phyloP scores from a whole-genome alignment of 164 flowering plant genomes.

The Magnolia officinalis region DNA sequence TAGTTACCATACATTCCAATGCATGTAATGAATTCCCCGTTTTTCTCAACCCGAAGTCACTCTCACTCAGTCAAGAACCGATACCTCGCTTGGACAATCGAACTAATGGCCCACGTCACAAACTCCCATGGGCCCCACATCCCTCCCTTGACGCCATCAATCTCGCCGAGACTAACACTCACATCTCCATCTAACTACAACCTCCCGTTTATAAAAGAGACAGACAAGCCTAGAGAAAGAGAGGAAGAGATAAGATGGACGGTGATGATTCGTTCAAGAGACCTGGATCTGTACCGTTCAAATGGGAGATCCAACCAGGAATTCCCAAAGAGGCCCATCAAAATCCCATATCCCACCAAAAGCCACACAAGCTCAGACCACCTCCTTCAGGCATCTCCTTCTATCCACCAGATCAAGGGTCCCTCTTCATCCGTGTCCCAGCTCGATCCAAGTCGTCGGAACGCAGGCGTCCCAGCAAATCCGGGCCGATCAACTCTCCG shows the following conservation, averaged over 20 bases:
- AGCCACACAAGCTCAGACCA: neutral
- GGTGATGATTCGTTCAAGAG: slow-evolving; percentile 11
- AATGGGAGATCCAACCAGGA: slow-evolving; percentile 16
- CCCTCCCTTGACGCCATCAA: neutral
- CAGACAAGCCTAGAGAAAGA: neutral
- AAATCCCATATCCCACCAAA: neutral
- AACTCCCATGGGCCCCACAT: neutral
- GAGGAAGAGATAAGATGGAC: neutral
- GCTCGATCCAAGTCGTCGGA: neutral
- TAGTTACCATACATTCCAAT: too few species aligned
- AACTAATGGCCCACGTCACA: neutral
- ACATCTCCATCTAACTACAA: neutral
- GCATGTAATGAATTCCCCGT: too few species aligned
- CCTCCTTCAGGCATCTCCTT: slow-evolving; percentile 9
- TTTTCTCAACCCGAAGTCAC: too few species aligned
- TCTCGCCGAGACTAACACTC: neutral
- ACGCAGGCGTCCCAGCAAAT: neutral
- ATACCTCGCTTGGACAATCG: neutral
- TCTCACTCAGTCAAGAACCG: neutral
- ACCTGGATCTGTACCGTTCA: slow-evolving; percentile 10
- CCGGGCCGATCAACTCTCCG: neutral
- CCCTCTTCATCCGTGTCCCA: slow-evolving; percentile 6
- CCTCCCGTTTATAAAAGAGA: neutral
- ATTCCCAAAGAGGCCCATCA: neutral
- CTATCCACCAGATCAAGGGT: slow-evolving; percentile 1